Evolutionary conservation across 2,329 filamentous ascomycete species (phyloP).

Genomic region (Aureobasidium subglaciale): DNA sequence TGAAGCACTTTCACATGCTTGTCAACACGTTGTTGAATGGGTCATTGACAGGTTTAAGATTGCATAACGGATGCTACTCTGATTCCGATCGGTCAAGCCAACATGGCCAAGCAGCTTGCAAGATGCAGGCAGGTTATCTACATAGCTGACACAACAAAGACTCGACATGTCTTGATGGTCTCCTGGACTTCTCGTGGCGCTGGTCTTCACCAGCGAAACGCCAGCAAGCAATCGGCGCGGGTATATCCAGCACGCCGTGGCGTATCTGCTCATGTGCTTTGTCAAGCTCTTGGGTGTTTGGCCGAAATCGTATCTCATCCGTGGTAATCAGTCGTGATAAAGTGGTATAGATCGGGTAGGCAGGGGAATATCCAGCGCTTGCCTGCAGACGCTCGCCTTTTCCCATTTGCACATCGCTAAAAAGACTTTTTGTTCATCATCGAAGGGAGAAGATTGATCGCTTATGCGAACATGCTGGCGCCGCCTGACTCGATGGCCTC

Average conservation of each 20-base stretch:
- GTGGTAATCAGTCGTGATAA: background rate
- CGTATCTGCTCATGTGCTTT: background rate
- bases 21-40: background rate
- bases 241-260: background rate
- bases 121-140: background rate
- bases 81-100: background rate
- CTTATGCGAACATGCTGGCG: constrained; percentile 55
- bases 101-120: background rate
- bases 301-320: constrained; percentile 6
- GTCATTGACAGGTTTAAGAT: no score
- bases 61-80: background rate
- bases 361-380: constrained; percentile 4
- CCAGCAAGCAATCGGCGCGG: background rate
- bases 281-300: background rate
- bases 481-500: constrained; percentile 93
- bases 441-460: background rate
- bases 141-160: background rate
- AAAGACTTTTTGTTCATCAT: constrained; percentile 9
- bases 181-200: background rate
- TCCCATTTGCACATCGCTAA: constrained; percentile 3
- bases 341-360: background rate
- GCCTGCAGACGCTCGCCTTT: constrained; percentile 12
- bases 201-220: background rate
- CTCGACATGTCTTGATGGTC: background rate
- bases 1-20: background rate